Base-by-base conservation (phyloP, 2,329 filamentous ascomycete species). In the Aureobasidium vineae region DNA sequence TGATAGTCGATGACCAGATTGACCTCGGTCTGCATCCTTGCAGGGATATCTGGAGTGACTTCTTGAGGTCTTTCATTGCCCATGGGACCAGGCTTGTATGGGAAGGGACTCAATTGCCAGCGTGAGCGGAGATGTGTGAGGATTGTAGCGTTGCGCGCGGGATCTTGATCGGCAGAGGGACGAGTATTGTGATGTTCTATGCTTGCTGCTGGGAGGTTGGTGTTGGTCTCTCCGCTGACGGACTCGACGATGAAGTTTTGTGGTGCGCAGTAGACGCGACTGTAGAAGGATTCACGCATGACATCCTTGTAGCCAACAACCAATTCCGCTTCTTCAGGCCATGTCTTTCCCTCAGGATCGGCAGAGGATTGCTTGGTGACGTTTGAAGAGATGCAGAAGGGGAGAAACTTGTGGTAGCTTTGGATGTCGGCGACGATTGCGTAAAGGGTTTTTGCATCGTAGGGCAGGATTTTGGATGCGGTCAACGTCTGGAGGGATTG, bases 401-500 rank as follows among this genome's bases (percentile, higher is more conserved):
- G 95, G n/a, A 99, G 86, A 82, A 98, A 99, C 70, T 82, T 77
- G 43, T 84, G 82, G 85, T 99, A 99, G 69, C 86, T 87, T 77
- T 91, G 86, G 70, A 99, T 88, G 78, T 97, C 92, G 79, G 92
- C 88, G 77, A 99, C 93, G 65, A 97, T 85, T 71, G 83, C 82
- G 85, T 95, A 99, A 71, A 99, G 87, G 1, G 86, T 82, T 5
- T 78, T 73, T 38, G 87, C 81, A 0, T 88, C 80, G 81, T 96
- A 96, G 16, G 90, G 90, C 16, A 98, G 88, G 4, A 84, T 89
- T 68, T 92, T 90, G 23, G 84, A 83, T 13, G 92, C 92, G 61
- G 85, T 86, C 66, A 98, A 83, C 70, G 81, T 86, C 74, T 93
- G 90, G 10, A 54, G 38, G 69, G 81, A 85, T 74, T 91, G 89